Conservation (phyloP, 768 basidiomycete species). For the Leccinum longicurvipes region DNA sequence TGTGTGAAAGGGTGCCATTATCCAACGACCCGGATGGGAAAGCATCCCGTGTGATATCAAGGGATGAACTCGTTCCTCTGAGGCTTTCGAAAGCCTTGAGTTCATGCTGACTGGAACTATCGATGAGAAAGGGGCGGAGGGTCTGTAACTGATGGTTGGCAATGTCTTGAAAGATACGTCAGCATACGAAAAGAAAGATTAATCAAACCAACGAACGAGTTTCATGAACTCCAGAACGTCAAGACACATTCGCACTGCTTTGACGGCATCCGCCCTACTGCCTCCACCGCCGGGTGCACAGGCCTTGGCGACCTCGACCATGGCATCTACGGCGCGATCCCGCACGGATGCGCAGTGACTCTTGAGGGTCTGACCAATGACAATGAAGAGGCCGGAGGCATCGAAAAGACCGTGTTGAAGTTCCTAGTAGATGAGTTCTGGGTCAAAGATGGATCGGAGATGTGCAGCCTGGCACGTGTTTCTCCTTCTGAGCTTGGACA, state of each 20-base stretch:
- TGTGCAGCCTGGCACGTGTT: slow-evolving; percentile 59
- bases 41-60: slow-evolving; percentile 52
- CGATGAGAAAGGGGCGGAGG: slow-evolving; percentile 85
- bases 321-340: slow-evolving; percentile 76
- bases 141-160: slow-evolving; percentile 94
- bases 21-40: slow-evolving; percentile 40
- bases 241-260: slow-evolving; percentile 77
- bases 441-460: slow-evolving; percentile 77
- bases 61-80: slow-evolving; percentile 42
- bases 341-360: slow-evolving; percentile 93
- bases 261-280: slow-evolving; percentile 61
- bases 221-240: slow-evolving; percentile 96
- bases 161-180: slow-evolving; percentile 64
- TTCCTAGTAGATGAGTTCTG: slow-evolving; percentile 78
- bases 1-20: slow-evolving; percentile 44
- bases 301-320: slow-evolving; percentile 68
- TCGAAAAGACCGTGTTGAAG: slow-evolving; percentile 75
- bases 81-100: slow-evolving; percentile 69
- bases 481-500: slow-evolving; percentile 56
- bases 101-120: slow-evolving; percentile 77
- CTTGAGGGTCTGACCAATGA: slow-evolving; percentile 80
- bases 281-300: slow-evolving; percentile 55
- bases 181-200: slow-evolving; percentile 14
- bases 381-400: slow-evolving; percentile 70
- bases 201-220: slow-evolving; percentile 55